A percentile compares a stretch with the other conserved stretches of the same genome.
phyloP scores from a whole-genome alignment of 352 stramenopile genomes.

The Globisporangium iwayamae region DNA sequence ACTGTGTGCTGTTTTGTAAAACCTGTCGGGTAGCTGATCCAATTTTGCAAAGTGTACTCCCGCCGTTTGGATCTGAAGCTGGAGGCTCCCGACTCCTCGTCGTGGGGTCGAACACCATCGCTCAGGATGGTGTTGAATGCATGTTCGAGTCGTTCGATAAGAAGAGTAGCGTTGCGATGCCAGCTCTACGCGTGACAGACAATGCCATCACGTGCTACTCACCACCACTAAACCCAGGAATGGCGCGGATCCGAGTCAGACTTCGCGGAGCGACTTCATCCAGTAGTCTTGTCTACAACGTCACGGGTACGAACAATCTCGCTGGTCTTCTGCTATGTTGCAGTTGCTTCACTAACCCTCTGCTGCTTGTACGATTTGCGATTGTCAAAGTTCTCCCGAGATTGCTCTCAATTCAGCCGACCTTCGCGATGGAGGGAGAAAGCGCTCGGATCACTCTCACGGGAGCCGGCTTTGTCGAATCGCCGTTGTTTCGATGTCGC shows the following conservation, averaged over 20 bases:
- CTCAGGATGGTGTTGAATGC: slow-evolving; percentile 6
- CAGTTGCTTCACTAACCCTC: neutral
- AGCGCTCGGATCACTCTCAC: neutral
- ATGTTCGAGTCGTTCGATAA: slow-evolving; percentile 5
- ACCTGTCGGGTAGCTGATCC: slow-evolving; percentile 7
- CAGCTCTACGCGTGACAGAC: slow-evolving; percentile 8
- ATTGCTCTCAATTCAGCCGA: slow-evolving; percentile 10
- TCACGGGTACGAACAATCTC: neutral
- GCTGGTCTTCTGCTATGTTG: neutral
- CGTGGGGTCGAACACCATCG: slow-evolving; percentile 7
- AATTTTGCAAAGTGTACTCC: slow-evolving; percentile 8
- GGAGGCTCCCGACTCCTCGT: slow-evolving; percentile 4
- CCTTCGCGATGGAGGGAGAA: neutral
- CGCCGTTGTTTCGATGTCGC: slow-evolving; percentile 10
- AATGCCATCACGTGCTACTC: slow-evolving; percentile 8
- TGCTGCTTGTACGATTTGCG: neutral
- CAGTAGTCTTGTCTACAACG: slow-evolving; percentile 2
- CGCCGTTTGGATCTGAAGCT: slow-evolving; percentile 9
- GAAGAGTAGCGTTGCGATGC: neutral
- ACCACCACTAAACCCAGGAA: slow-evolving; percentile 4
- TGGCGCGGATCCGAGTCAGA: slow-evolving; percentile 1
- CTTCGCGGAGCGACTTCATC: slow-evolving; percentile 2
- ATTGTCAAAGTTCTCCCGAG: slow-evolving; percentile 11
- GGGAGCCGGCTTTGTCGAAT: slow-evolving; percentile 13
- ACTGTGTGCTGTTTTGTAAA: neutral